These are phyloP conservation scores for Globisporangium echinulatum DNA, from an alignment of 352 stramenopile genomes.

Conservation along the genomic window DNA sequence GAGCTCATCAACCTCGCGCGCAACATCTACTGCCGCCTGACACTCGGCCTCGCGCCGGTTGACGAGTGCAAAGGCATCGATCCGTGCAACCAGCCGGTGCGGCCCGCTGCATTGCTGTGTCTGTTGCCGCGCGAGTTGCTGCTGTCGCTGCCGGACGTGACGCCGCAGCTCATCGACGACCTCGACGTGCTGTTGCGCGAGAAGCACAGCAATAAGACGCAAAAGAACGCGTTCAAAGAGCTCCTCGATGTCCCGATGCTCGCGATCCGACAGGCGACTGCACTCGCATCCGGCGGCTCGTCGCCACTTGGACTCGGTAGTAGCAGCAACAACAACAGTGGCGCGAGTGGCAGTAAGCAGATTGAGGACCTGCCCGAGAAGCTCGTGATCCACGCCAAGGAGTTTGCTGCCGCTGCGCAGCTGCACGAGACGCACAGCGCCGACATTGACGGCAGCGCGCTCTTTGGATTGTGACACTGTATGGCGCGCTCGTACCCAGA, in stretches of 20 bases:
- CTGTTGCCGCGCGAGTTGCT: slow-evolving; percentile 44
- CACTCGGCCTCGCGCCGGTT: slow-evolving; percentile 53
- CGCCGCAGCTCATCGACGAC: slow-evolving; percentile 26
- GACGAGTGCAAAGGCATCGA: slow-evolving; percentile 81
- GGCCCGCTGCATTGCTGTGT: slow-evolving; percentile 36
- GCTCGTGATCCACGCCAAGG: slow-evolving; percentile 50
- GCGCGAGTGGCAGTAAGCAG: slow-evolving; percentile 23
- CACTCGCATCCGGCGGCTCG: slow-evolving; percentile 14
- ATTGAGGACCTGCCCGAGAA: slow-evolving; percentile 67
- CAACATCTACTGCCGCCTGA: slow-evolving; percentile 76
- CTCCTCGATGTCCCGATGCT: slow-evolving; percentile 63
- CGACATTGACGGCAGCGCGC: slow-evolving; percentile 38
- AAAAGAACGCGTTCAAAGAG: slow-evolving; percentile 83
- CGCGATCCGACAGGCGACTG: slow-evolving; percentile 36
- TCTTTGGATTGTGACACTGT: slow-evolving; percentile 31
- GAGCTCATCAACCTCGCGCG: slow-evolving; percentile 79
- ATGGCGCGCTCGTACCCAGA: not conserved
- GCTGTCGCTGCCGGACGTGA: slow-evolving; percentile 51
- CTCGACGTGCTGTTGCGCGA: slow-evolving; percentile 51
- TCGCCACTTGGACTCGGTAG: slow-evolving; percentile 24
- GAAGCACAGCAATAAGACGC: slow-evolving; percentile 75
- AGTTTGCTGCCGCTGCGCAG: slow-evolving; percentile 35
- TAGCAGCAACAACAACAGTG: slow-evolving; percentile 9
- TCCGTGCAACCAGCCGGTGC: slow-evolving; percentile 63
- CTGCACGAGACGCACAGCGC: slow-evolving; percentile 42